A percentile compares a stretch with the other conserved stretches of the same genome.
Evolutionary conservation across 225 moss, liverwort and hornwort genomes (phyloP).

Genomic region (Pseudoscleropodium purum): DNA sequence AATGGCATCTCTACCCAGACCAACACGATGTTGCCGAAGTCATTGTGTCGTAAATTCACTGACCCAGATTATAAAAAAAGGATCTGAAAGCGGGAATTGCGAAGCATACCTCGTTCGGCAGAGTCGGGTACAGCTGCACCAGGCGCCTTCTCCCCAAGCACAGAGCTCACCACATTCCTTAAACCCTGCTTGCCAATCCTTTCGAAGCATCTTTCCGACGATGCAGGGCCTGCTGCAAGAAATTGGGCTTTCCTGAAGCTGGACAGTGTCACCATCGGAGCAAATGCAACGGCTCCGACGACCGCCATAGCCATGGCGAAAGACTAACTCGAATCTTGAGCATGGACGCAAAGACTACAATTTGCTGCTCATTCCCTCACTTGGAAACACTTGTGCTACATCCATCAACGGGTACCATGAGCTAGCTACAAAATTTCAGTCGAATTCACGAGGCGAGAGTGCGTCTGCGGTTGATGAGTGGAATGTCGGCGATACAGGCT

Average conservation of each 20-base stretch:
- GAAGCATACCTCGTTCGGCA: conserved; percentile 4
- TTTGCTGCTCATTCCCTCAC: background rate
- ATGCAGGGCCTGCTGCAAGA: background rate
- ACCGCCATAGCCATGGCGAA: background rate
- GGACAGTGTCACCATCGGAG: background rate
- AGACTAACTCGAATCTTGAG: background rate
- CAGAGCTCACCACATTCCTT: conserved; percentile 10
- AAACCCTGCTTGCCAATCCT: background rate
- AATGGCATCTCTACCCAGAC: background rate
- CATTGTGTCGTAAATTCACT: background rate
- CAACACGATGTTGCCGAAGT: background rate
- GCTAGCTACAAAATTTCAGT: background rate
- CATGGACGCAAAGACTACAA: background rate
- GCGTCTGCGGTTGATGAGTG: background rate
- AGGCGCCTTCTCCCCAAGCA: conserved; percentile 18
- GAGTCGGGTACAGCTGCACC: conserved; percentile 5
- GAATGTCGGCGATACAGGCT: background rate
- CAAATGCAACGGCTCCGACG: background rate
- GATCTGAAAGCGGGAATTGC: background rate
- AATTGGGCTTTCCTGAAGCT: background rate
- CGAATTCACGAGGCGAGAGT: background rate
- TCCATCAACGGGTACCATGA: background rate
- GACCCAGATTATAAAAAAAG: background rate
- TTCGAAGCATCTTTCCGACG: background rate
- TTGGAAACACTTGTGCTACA: background rate